phyloP scores from a whole-genome alignment of 768 basidiomycete species.

The Podaxis sp. region DNA sequence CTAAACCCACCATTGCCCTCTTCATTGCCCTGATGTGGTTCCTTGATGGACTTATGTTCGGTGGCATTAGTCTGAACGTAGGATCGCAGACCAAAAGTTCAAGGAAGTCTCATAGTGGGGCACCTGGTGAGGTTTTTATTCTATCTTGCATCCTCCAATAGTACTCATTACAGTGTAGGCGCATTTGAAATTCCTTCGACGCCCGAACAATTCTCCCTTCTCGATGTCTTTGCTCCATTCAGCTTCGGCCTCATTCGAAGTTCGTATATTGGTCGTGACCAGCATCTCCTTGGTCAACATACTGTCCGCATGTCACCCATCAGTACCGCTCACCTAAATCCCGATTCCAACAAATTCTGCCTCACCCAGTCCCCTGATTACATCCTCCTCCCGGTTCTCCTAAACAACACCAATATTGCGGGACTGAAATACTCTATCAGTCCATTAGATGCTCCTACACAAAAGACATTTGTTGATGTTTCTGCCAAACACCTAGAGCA shows the following conservation, averaged over 20 bases:
- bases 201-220: constrained; percentile 45
- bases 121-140: constrained; percentile 11
- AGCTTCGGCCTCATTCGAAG: constrained; percentile 51
- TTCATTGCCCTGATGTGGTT: constrained; percentile 64
- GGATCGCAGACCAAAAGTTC: constrained; percentile 4
- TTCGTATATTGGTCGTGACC: constrained; percentile 43
- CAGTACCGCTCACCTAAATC: constrained; percentile 90
- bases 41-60: constrained; percentile 69
- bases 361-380: constrained; percentile 51
- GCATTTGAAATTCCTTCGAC: constrained; percentile 39
- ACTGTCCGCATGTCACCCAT: constrained; percentile 92
- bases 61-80: constrained; percentile 61
- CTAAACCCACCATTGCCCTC: constrained; percentile 58
- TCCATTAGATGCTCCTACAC: constrained; percentile 52
- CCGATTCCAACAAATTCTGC: constrained; percentile 71
- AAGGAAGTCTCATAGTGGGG: constrained; percentile 24
- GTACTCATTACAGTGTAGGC: constrained; percentile 22
- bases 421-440: constrained; percentile 73
- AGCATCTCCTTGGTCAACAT: constrained; percentile 75
- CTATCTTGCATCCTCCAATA: neutral
- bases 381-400: constrained; percentile 76
- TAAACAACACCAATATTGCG: constrained; percentile 86
- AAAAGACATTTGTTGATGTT: constrained; percentile 48
- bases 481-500: constrained; percentile 62
- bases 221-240: constrained; percentile 47